These are phyloP conservation scores for Tylopilus sp. DNA, from an alignment of 1,284 basidiomycete species.

Conservation along the genomic window DNA sequence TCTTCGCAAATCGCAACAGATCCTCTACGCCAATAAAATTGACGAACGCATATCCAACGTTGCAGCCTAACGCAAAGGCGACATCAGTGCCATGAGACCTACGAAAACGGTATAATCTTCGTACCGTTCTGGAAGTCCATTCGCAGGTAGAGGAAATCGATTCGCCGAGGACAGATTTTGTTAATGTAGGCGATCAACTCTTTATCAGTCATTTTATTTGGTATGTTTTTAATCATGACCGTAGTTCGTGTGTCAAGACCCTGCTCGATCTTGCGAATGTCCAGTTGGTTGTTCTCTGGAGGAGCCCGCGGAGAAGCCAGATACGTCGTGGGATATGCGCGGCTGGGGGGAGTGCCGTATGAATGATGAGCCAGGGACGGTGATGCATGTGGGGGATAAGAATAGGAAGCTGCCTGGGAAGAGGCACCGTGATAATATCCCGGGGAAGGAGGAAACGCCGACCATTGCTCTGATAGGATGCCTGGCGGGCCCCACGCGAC, in stretches of 20 bases:
- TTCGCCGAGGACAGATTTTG: conserved; percentile 63
- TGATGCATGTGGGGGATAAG: conserved; percentile 30
- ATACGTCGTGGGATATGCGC: conserved; percentile 27
- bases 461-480: conserved; percentile 31
- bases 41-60: conserved; percentile 85
- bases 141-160: conserved; percentile 83
- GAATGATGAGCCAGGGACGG: conserved; percentile 24
- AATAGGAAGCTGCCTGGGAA: conserved; percentile 26
- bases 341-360: conserved; percentile 21
- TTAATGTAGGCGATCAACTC: conserved; percentile 71
- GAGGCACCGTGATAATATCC: conserved; percentile 32
- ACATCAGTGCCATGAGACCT: conserved; percentile 16
- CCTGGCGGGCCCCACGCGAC: conserved; percentile 32
- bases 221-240: conserved; percentile 87
- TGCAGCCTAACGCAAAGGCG: conserved; percentile 55
- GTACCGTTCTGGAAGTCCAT: conserved; percentile 80
- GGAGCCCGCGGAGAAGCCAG: conserved; percentile 30
- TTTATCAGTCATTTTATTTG: conserved; percentile 82
- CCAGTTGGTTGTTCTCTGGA: conserved; percentile 65
- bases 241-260: conserved; percentile 81
- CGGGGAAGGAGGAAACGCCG: conserved; percentile 27
- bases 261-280: conserved; percentile 67
- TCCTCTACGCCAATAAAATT: conserved; percentile 81
- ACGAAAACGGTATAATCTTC: conserved; percentile 19
- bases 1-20: conserved; percentile 70